Base-by-base conservation (phyloP, 345 rosid genomes). In the Brassica rapa region DNA sequence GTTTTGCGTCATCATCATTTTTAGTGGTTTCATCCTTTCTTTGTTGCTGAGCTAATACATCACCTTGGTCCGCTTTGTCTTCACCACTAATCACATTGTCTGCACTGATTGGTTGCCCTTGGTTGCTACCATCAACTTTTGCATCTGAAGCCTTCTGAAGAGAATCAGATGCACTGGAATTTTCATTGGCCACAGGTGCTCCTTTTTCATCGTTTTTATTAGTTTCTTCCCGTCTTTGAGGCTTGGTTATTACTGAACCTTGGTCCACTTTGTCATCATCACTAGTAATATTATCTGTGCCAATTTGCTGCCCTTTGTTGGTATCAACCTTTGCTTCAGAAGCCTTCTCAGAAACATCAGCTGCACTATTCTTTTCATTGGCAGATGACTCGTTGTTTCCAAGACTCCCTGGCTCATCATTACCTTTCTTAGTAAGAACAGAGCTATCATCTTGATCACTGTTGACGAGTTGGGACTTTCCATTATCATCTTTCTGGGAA, bases 121-220 rank as follows among this genome's bases (percentile, higher is more conserved):
- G 76, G 77, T 73, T 60, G 35, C 73, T 61, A 63, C 70, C 19
- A 70, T 68, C 84, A 46, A 80, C 72, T 77, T 69, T 80, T 66
- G 29, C 66, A 77, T 84, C 90, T 66, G 71, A 83, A 56, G 70
- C 77, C 80, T 79, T 83, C 69, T 87, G 89, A 55, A 14, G 9
- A 51, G 19, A 74, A 43, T 83, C 87, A 88, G 79, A 71, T 49
- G 71, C 46, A 81, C 70, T 77, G 69, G 79, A 53, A 6, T 85
- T 87, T 76, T 86, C 92, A 53, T 71, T 80, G 23, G 49, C 72
- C 77, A 25, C 10, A 11, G 66, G 63, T 72, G 61, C 68, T 70
- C 3, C 80, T 78, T 83, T 84, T 79, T 88, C 95, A 76, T 80
- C 86, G 77, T 62, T 86, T 72, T 68, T 88, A 71, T 71, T 81